Percentiles rank a stretch among this genome's conserved stretches.
Evolutionary conservation across 176 grass and related monocot species (phyloP).

Genomic region (Saccharum officinarum): DNA sequence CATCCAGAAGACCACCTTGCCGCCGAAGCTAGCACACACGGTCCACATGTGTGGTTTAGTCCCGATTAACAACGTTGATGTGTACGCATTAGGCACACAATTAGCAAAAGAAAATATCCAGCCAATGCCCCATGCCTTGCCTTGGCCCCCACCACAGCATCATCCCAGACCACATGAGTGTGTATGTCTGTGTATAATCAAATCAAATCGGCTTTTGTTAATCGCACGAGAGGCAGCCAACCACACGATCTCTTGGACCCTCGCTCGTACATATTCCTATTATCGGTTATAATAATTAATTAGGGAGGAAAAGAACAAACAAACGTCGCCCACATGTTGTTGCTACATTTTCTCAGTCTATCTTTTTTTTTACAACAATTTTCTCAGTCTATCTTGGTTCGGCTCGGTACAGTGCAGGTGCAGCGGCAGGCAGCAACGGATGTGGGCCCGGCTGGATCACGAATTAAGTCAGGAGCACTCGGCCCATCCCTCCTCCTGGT

Average conservation of each 20-base stretch:
- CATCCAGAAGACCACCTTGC: not conserved
- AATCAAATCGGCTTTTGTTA: slow-evolving; percentile 6
- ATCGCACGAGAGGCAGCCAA: not conserved
- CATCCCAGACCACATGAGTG: slow-evolving; percentile 26
- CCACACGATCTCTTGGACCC: not conserved
- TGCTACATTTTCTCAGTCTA: too few species aligned
- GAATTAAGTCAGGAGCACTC: slow-evolving; percentile 51
- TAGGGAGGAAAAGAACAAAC: slow-evolving; percentile 30
- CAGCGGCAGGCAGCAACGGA: not conserved
- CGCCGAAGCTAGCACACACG: not conserved
- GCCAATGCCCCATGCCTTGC: not conserved
- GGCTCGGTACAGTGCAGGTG: not conserved
- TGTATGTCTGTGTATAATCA: not conserved
- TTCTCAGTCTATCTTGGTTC: too few species aligned
- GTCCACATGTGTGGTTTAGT: not conserved
- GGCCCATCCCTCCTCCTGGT: slow-evolving; percentile 62
- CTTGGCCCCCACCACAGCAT: not conserved
- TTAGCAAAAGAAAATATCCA: slow-evolving; percentile 1
- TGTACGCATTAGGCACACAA: not conserved
- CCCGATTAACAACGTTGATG: not conserved
- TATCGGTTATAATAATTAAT: not conserved
- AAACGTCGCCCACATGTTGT: slow-evolving; percentile 33
- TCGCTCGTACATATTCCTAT: not conserved
- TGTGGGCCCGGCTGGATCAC: not conserved
- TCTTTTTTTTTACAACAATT: too few species aligned